Conservation (phyloP, 2,329 filamentous ascomycete genomes). For the Xylaria digitata region DNA sequence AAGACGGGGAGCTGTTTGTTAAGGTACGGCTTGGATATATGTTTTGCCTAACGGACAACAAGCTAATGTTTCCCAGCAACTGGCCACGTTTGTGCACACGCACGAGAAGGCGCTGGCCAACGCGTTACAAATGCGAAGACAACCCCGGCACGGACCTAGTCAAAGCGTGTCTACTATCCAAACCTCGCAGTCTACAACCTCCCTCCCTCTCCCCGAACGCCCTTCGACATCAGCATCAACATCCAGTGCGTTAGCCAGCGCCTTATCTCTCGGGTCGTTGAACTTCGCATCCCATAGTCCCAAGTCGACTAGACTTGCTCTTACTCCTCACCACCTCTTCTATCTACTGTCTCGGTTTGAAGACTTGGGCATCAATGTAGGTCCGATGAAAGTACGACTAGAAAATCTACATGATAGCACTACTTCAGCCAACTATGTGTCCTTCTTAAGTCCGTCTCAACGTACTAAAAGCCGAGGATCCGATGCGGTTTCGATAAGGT, state of each 20-base stretch:
- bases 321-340: constrained; percentile 96
- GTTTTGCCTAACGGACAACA: constrained; percentile 40
- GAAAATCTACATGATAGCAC: constrained; percentile 93
- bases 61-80: constrained; percentile 71
- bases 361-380: constrained; percentile 88
- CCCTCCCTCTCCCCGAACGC: constrained; percentile 68
- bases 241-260: constrained; percentile 80
- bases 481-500: constrained; percentile 91
- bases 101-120: constrained; percentile 98
- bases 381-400: constrained; percentile 94
- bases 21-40: constrained; percentile 67
- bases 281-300: constrained; percentile 85
- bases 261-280: constrained; percentile 86
- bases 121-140: constrained; percentile 86
- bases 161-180: constrained; percentile 71
- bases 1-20: constrained; percentile 90
- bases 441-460: constrained; percentile 87
- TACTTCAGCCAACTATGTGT: constrained; percentile 91
- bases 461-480: constrained; percentile 81
- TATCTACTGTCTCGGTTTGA: constrained; percentile 96
- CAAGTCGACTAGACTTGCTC: constrained; percentile 89
- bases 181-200: constrained; percentile 65
- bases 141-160: constrained; percentile 76
- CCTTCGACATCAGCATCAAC: constrained; percentile 76
- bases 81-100: constrained; percentile 94